Evolutionary conservation across 2,329 filamentous ascomycete species (phyloP).

Genomic region (Ascochyta viciae-villosae): DNA sequence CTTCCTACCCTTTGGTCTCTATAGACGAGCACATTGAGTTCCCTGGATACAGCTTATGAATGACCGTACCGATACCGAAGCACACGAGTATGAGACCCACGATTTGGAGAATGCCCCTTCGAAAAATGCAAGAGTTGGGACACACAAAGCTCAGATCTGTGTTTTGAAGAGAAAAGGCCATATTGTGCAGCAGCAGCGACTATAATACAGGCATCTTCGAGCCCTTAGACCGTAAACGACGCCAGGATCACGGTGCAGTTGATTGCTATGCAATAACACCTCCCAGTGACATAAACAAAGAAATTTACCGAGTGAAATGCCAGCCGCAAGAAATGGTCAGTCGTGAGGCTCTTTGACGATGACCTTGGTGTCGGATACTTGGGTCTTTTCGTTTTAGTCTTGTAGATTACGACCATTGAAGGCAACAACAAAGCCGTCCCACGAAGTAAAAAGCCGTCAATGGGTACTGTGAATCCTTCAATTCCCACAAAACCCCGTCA

Average conservation of each 20-base stretch:
- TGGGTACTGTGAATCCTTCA: too few relatives aligned
- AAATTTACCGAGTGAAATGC: too few relatives aligned
- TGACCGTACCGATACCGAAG: slow-evolving; percentile 40
- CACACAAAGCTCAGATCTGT: slow-evolving; percentile 13
- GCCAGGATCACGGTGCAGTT: too few relatives aligned
- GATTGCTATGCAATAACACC: too few relatives aligned
- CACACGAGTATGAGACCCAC: slow-evolving; percentile 36
- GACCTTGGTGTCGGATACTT: neutral
- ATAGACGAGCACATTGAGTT: neutral
- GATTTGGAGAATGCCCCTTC: slow-evolving; percentile 8
- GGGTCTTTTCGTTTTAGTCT: slow-evolving; percentile 26
- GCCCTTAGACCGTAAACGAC: slow-evolving; percentile 47
- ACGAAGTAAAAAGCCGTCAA: too few relatives aligned
- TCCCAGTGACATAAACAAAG: too few relatives aligned
- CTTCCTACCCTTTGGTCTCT: neutral
- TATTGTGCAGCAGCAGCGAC: slow-evolving; percentile 34
- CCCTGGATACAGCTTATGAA: neutral
- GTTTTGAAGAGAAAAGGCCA: slow-evolving; percentile 7
- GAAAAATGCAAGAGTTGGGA: neutral
- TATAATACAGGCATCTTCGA: slow-evolving; percentile 61
- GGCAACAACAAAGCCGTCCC: slow-evolving; percentile 21
- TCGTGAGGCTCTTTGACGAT: too few relatives aligned
- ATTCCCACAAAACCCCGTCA: neutral
- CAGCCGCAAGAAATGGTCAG: too few relatives aligned
- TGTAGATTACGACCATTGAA: slow-evolving; percentile 30